Evolutionary conservation across 352 stramenopile genomes (phyloP), one percentile per base, ranked within the genome.

Genomic region (Phytophthora ohioensis): DNA sequence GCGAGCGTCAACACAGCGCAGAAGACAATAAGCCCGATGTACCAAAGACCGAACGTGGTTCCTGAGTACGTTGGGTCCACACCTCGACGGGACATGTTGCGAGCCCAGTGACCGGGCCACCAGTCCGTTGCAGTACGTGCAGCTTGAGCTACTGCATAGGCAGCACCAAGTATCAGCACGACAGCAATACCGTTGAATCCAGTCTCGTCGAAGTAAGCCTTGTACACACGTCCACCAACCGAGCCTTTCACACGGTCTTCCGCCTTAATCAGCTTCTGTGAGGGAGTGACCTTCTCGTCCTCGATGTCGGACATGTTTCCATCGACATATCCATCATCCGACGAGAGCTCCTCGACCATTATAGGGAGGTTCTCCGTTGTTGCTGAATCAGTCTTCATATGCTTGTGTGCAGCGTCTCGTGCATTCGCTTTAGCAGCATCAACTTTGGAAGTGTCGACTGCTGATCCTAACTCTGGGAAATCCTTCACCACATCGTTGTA

Each of bases 401-500:
- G 21, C 21, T 27, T 27, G 21, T 27, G 21, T 27, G 21, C 21
- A 27, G 21, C 2, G 21, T 27, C 21, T 27, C 21, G 21, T 27
- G 21, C 21, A 36, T 53, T 38, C 4, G 5, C 5, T 31, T 17
- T 15, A 27, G 21, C 21, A 27, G 21, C 46, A 35, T 15, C 46
- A 35, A 6, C 46, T 52, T 51, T 30, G 17, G 5, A 9, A 9
- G 45, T 15, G 9, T 52, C 46, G 30, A 4, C 27, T 77, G 34
- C 12, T 67, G 51, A 36, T 77, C 39, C 13, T 54, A 69, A 8
- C 34, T 73, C 21, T 81, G 73, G 15, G 27, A 53, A 53, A 2
- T 53, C 46, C 21, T 36, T 36, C 7, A 53, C 46, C 46, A 98
- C 71, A 10, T 91, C 82, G 5, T 79, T 34, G 69, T 86, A 98